Evolutionary conservation across 192 early-diverging fungal genomes (phyloP), one percentile per base, ranked within the genome.

Genomic region (Physocladia obscura): DNA sequence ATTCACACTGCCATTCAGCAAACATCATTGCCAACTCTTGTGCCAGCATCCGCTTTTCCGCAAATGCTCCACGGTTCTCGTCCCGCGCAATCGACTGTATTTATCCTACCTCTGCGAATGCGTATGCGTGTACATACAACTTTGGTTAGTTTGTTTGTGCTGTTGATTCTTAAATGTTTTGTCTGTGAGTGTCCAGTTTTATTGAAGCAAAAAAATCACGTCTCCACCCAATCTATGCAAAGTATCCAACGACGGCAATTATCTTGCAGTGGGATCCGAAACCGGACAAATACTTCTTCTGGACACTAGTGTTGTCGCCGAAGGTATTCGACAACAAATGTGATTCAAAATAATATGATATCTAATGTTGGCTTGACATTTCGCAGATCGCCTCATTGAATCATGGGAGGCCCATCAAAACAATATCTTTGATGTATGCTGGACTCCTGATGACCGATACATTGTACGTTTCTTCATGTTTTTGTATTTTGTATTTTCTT

Each of bases 401-500:
- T 48, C 38, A 21, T 89, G 89, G 51, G 62, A 77, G 34, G 90
- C 87, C 0, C 93, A 97, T 50, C 71, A 81, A 31, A 93, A 92
- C 75, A 87, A 92, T 2, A 82, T 92, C n/a, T 88, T 93, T 52
- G 93, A 97, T 73, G 69, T 92, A 4, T 80, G 82, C 30, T 97
- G 92, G 93, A 85, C 86, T 30, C 67, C 64, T 3, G 87, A 92
- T 62, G 89, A 93, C 71, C 63, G 71, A 17, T 77, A 74, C 49
- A 59, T 91, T 48, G 88, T 89, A 80, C n/a, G 63, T 40, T n/a
- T n/a, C n/a, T n/a, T n/a, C 4, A 1, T 34, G 5, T 29, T 34
- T 34, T 67, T 11, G 8, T 19, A 48, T 48, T 37, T n/a, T 29
- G 24, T 21, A 19, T 27, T 6, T 22, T 19, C 44, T 36, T 39